These are phyloP conservation scores for Monilinia vaccinii-corymbosi DNA, from an alignment of 2,329 filamentous ascomycete species.

Conservation along the genomic window DNA sequence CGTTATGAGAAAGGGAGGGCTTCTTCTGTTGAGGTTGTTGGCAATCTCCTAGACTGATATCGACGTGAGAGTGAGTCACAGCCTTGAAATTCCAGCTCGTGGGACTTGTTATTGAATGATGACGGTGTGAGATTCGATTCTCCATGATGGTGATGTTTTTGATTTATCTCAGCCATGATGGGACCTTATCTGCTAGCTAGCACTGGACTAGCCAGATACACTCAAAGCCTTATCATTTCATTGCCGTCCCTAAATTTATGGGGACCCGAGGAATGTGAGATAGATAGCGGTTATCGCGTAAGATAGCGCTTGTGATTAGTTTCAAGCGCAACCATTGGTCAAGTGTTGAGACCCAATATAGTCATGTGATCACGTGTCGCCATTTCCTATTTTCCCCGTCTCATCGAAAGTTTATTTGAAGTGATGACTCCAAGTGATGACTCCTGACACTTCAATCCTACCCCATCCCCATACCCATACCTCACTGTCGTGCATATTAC, in stretches of 20 bases:
- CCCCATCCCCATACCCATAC: too few relatives aligned
- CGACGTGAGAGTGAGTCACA: background rate
- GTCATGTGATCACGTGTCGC: slow-evolving; percentile 2
- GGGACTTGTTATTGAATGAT: background rate
- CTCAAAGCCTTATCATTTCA: background rate
- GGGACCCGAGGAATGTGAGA: too few relatives aligned
- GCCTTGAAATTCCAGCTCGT: background rate
- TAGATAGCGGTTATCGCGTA: slow-evolving; percentile 11
- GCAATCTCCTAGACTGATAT: background rate
- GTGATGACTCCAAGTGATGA: background rate
- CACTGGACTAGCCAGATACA: background rate
- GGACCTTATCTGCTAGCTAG: slow-evolving; percentile 2
- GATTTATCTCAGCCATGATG: background rate
- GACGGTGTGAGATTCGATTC: background rate
- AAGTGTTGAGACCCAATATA: background rate
- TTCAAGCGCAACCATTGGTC: background rate
- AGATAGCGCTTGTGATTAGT: slow-evolving; percentile 6
- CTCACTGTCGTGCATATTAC: background rate
- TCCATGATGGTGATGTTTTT: background rate
- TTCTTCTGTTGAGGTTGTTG: background rate
- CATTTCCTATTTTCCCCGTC: background rate
- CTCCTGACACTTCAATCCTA: background rate
- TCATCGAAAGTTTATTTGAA: background rate
- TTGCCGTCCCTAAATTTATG: too few relatives aligned
- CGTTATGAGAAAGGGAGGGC: too few relatives aligned